Evolutionary conservation across 78 protist genomes (phyloP).

Genomic region (Dictyostelium brefeldianum): DNA sequence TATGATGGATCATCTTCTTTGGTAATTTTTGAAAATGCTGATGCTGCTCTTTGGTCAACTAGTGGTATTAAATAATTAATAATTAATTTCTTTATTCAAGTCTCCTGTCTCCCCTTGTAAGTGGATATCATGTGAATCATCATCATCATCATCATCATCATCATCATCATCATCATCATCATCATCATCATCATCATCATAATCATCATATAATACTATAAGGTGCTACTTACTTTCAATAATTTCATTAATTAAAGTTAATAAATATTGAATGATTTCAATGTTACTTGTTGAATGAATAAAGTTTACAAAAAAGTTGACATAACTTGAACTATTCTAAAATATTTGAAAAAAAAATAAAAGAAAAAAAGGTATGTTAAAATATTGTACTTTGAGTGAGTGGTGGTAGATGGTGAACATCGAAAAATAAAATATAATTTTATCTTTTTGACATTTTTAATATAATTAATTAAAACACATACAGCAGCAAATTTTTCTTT

Average conservation of each 20-base stretch:
- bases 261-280: conserved; percentile 81
- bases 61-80: background rate
- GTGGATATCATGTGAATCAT: no score
- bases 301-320: conserved; percentile 71
- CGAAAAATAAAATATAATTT: background rate
- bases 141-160: no score
- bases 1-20: conserved; percentile 23
- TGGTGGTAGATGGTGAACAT: background rate
- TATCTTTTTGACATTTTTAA: no score
- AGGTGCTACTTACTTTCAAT: conserved; percentile 56
- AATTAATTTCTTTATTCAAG: background rate
- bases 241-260: conserved; percentile 64
- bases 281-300: conserved; percentile 33
- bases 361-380: background rate
- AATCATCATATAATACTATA: no score
- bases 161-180: no score
- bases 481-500: conserved; percentile 38
- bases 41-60: conserved; percentile 75
- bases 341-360: background rate
- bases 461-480: no score
- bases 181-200: no score
- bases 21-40: conserved; percentile 22
- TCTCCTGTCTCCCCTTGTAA: no score
- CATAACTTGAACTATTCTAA: conserved; percentile 55
- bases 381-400: background rate